Evolutionary conservation across 139 green algal species (phyloP), one percentile per base, ranked within the genome.

Genomic region (Diplosphaera chodatii): DNA sequence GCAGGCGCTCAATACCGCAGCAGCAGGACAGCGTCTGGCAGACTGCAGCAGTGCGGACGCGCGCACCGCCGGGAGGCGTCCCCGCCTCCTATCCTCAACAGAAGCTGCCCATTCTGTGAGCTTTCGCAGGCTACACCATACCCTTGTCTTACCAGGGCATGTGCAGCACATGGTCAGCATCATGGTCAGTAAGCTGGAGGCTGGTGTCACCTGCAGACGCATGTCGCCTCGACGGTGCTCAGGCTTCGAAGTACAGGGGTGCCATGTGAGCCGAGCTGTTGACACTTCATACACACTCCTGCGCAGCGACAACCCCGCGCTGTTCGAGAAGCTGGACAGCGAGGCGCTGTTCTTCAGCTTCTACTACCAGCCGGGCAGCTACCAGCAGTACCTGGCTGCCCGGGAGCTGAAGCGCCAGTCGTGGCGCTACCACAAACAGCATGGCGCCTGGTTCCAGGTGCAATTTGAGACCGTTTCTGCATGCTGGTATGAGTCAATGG

Each of bases 281-380:
- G n/a, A n/a, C n/a, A 48, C 37, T 21, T 21, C 13, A 48, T 48
- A 21, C 37, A 48, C 37, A n/a, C 37, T 48, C 8, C 37, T 8
- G 10, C 37, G 37, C 37, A 59, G 48, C 10, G 91, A 97, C 32
- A 85, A 91, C 67, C 90, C 91, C 4, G 84, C 75, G 30, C 77
- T 97, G 29, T 99, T 95, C 78, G 88, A 96, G 74, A 87, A 90
- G 70, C 82, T 98, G 74, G 95, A 98, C 77, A 85, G 83, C 23
- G 95, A 99, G 79, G 91, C 89, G 63, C 87, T 99, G 18, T 99
- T 99, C 83, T 99, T 98, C 75, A 84, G 90, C 34, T 99, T 99
- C 78, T 98, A 99, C 86, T 94, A 96, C 83, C 94, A 96, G 82
- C 94, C 88, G 4, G 88, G 86, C 34, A 84, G 75, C 1, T 89